Base-by-base conservation (phyloP, 345 rosid genomes). In the Syzygium oleosum region DNA sequence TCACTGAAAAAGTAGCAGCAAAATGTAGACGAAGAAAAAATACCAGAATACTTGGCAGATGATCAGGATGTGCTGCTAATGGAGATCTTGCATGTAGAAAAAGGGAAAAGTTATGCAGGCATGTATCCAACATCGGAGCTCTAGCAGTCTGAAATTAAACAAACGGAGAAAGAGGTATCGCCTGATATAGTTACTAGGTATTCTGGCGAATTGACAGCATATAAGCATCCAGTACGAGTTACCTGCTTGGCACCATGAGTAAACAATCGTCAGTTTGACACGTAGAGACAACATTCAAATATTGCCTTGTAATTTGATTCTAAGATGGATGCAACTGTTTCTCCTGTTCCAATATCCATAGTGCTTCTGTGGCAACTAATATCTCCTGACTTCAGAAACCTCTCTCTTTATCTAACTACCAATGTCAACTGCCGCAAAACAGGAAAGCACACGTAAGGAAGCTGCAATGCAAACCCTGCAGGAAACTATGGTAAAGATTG, bases 381-480 rank as follows among this genome's bases (percentile, higher is more conserved):
- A 68, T 34, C 7, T 73, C 25, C 12, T 0, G 46, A 73, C 80
- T 34, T 34, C 12, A 5, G 31, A 34, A 73, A 16, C 59, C 51
- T 52, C 86, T 34, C 51, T 52, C 46, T 52, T 84, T 84, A 51
- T 55, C 51, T 21, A 31, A 31, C 49, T 51, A 49, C 23, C 46
- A 14, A 51, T 51, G 54, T 46, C 43, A n/a, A 53, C 19, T 55
- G 0, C 31, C 51, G 43, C 65, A 87, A 87, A 52, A 53, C 94
- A 96, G 99, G 97, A 94, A 87, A 91, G 88, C 87, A 84, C 85
- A 85, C 87, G 88, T 88, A 94, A 92, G 88, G 96, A 94, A 87
- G 89, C 84, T 65, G 89, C 89, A 61, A 94, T 94, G 94, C 91
- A 56, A 88, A 89, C 89, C 84, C 90, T 96, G 88, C 94, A 89